Percentiles rank a stretch among this genome's conserved stretches.
Evolutionary conservation across 1,284 basidiomycete species (phyloP).

Genomic region (Meira nashicola): DNA sequence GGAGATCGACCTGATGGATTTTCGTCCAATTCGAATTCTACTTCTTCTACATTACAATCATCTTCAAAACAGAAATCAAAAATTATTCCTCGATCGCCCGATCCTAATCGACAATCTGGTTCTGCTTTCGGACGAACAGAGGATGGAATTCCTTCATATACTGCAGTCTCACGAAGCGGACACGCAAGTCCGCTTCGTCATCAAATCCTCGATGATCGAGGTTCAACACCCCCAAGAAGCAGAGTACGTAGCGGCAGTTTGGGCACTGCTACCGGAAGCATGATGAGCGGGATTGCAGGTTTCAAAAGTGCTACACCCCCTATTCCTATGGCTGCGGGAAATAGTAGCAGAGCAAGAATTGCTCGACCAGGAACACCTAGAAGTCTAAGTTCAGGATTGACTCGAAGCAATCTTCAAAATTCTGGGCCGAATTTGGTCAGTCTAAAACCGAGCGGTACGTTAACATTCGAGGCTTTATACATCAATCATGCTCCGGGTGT

Average conservation of each 20-base stretch:
- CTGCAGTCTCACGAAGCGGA: too few relatives aligned
- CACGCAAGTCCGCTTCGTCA: too few relatives aligned
- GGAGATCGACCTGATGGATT: conserved; percentile 33
- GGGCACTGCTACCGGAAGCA: conserved; percentile 4
- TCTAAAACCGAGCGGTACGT: not conserved
- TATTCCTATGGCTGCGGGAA: conserved; percentile 8
- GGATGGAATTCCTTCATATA: too few relatives aligned
- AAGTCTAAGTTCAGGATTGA: not conserved
- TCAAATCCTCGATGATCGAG: too few relatives aligned
- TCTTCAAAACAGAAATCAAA: too few relatives aligned
- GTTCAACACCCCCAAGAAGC: too few relatives aligned
- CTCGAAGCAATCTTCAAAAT: not conserved
- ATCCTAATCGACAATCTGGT: too few relatives aligned
- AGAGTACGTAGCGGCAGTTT: too few relatives aligned
- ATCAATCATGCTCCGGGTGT: conserved; percentile 43
- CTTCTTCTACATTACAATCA: too few relatives aligned
- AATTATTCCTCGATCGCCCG: too few relatives aligned
- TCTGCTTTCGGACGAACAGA: too few relatives aligned
- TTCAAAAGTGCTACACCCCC: conserved; percentile 8
- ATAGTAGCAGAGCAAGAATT: conserved; percentile 15
- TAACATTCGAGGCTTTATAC: conserved; percentile 31
- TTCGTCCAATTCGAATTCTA: too few relatives aligned
- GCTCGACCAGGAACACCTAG: not conserved
- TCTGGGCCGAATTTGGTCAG: conserved; percentile 13
- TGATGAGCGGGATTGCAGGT: conserved; percentile 21